phyloP scores from a whole-genome alignment of 371 early-diverging fungal genomes.

The Parasitella parasitica region DNA sequence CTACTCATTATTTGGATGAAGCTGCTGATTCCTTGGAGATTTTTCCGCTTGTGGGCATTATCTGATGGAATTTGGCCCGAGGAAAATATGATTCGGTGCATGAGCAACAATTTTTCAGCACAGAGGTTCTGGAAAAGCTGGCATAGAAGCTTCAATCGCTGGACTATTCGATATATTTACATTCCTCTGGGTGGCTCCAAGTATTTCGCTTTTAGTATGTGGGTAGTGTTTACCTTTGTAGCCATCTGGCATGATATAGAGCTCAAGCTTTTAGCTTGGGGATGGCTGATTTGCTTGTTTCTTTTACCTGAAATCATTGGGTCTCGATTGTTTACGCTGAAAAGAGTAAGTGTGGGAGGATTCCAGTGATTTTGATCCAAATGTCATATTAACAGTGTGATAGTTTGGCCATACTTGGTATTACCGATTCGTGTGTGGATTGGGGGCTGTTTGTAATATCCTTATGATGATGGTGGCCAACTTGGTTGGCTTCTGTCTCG shows the following conservation, averaged over 20 bases:
- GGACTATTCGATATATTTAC: conserved; percentile 89
- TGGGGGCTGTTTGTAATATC: conserved; percentile 87
- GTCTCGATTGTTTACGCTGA: conserved; percentile 57
- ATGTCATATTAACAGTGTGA: not conserved
- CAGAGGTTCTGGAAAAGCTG: conserved; percentile 92
- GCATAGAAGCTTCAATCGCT: conserved; percentile 91
- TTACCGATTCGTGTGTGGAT: conserved; percentile 80
- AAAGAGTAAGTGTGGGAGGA: conserved; percentile 46
- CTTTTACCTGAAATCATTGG: conserved; percentile 83
- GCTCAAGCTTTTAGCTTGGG: conserved; percentile 86
- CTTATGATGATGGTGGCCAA: conserved; percentile 93
- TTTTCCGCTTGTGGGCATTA: conserved; percentile 91
- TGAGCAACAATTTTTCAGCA: conserved; percentile 89
- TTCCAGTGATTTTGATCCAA: too few species aligned
- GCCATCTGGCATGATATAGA: conserved; percentile 95
- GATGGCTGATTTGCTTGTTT: conserved; percentile 86
- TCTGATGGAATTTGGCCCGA: conserved; percentile 80
- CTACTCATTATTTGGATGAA: conserved; percentile 89
- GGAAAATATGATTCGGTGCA: conserved; percentile 94
- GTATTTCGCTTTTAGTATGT: conserved; percentile 68
- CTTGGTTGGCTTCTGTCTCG: conserved; percentile 91
- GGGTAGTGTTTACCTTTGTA: conserved; percentile 90
- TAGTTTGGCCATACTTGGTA: conserved; percentile 65
- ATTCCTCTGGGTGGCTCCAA: conserved; percentile 85
- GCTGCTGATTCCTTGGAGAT: conserved; percentile 90